Evolutionary conservation across 176 grass and related monocot species (phyloP).

Genomic region (Rhynchospora breviuscula): DNA sequence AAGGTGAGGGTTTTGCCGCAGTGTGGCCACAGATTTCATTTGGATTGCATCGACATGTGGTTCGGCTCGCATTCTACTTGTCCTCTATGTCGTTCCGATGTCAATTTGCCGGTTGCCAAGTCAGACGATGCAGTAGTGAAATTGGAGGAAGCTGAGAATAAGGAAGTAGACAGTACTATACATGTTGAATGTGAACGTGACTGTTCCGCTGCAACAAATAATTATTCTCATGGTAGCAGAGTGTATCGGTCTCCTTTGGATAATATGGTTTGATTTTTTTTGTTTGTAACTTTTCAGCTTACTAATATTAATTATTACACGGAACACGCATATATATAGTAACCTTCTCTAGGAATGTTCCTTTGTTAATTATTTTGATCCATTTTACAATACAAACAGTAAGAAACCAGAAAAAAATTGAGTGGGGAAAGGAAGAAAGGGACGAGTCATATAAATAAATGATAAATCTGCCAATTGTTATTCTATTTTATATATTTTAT

Average conservation of each 20-base stretch:
- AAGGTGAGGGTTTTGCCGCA: constrained; percentile 34
- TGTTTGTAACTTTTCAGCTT: background rate
- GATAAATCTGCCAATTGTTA: too few species aligned
- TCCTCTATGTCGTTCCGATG: constrained; percentile 38
- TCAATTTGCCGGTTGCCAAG: background rate
- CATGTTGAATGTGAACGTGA: background rate
- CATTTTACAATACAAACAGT: background rate
- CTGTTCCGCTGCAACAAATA: too few species aligned
- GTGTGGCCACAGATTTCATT: constrained; percentile 47
- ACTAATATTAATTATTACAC: too few species aligned
- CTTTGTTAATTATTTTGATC: background rate
- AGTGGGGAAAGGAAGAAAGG: too few species aligned
- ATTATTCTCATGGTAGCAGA: background rate
- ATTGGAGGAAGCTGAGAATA: background rate
- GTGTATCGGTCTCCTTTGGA: background rate
- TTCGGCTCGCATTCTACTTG: constrained; percentile 41
- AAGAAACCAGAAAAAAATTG: background rate
- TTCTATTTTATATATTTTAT: too few species aligned
- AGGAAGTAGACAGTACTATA: background rate
- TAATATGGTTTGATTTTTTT: background rate
- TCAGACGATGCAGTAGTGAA: background rate
- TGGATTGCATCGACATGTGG: constrained; percentile 47
- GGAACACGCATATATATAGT: too few species aligned
- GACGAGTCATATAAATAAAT: too few species aligned
- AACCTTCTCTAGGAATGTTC: background rate